Conservation (phyloP, 129 eudicot species). For the sunflower (Helianthus annuus) region HanXRQr2.0-SUNRISE NC_035442.2:10193809-10194308, state of each 20-base stretch:
- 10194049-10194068: constrained; percentile 59
- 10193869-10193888: no score
- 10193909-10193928: no score
- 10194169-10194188: background rate
- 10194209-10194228: background rate
- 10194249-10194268: no score
- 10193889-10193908: no score
- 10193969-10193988: constrained; percentile 72
- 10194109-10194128: no score
- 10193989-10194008: constrained; percentile 77
- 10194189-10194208: background rate
- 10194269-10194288: no score
- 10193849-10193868: no score
- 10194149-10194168: background rate
- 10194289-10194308: no score
- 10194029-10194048: constrained; percentile 86
- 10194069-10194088: constrained; percentile 61
- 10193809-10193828: no score
- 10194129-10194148: background rate
- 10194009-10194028: constrained; percentile 73
- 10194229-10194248: no score
- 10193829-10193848: no score
- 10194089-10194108: constrained; percentile 54
- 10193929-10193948: constrained; percentile 55
- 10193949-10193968: constrained; percentile 79